Conservation (phyloP, 495 filamentous ascomycete genomes). For the Aspergillus diversus region DNA sequence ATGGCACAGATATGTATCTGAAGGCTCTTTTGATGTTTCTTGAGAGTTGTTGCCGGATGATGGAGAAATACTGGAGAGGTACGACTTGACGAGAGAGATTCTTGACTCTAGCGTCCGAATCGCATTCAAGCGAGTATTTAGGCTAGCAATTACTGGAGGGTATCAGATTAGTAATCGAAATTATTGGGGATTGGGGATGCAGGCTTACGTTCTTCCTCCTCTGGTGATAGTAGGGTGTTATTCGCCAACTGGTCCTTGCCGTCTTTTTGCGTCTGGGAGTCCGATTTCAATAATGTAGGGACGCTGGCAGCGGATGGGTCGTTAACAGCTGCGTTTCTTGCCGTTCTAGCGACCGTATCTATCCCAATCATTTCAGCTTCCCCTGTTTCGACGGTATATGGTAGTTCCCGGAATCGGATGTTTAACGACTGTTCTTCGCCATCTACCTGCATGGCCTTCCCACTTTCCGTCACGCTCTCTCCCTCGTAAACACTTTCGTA, state of each 20-base stretch:
- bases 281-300: conserved; percentile 13
- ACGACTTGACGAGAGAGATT: conserved; percentile 78
- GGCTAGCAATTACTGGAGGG: conserved; percentile 60
- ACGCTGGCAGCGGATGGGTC: conserved; percentile 33
- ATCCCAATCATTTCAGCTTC: conserved; percentile 98
- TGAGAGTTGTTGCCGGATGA: conserved; percentile 54
- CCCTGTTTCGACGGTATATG: conserved; percentile 86
- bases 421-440: conserved; percentile 58
- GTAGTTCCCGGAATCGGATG: conserved; percentile 79
- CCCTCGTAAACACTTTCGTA: conserved; percentile 85
- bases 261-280: conserved; percentile 32
- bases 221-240: conserved; percentile 62
- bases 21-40: conserved; percentile 24
- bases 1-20: conserved; percentile 40
- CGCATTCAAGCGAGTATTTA: conserved; percentile 88
- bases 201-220: conserved; percentile 74
- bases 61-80: conserved; percentile 73
- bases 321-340: conserved; percentile 69
- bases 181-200: not conserved
- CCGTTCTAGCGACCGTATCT: conserved; percentile 84
- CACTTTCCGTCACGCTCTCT: conserved; percentile 55
- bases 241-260: conserved; percentile 40
- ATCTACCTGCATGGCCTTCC: conserved; percentile 75
- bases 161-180: conserved; percentile 20
- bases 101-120: conserved; percentile 88